Conservation (phyloP, 2,329 filamentous ascomycete species). For the Hymenoscyphus repandus region DNA sequence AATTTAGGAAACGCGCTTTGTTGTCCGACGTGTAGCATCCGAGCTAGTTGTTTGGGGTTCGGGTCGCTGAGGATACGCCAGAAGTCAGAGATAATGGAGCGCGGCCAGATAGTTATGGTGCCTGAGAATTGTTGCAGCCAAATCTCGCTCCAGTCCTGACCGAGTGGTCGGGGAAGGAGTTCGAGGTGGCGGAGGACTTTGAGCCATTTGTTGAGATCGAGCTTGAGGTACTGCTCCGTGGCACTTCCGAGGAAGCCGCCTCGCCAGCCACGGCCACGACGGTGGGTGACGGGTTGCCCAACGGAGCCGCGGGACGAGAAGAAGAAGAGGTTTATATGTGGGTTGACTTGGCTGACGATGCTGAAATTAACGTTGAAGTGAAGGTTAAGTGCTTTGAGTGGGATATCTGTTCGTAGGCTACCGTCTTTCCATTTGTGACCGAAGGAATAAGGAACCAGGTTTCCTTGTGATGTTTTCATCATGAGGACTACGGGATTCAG, state of each 20-base stretch:
- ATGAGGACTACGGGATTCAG: conserved; percentile 92
- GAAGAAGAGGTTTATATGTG: conserved; percentile 98
- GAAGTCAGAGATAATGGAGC: conserved; percentile 73
- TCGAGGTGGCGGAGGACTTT: conserved; percentile 91
- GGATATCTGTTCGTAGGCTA: conserved; percentile 88
- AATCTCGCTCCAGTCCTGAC: conserved; percentile 94
- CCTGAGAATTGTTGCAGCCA: conserved; percentile 95
- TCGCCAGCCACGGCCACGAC: conserved; percentile 88
- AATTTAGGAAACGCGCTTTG: conserved; percentile 87
- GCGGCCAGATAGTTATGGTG: conserved; percentile 95
- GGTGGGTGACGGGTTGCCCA: conserved; percentile 88
- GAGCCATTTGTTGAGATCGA: conserved; percentile 96
- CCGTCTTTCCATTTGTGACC: conserved; percentile 99
- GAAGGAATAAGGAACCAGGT: conserved; percentile 84
- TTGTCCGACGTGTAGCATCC: conserved; percentile 88
- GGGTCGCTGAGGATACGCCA: conserved; percentile 83
- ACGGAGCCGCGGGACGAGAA: conserved; percentile 91
- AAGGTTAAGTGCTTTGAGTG: conserved; percentile 85
- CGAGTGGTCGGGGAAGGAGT: conserved; percentile 80
- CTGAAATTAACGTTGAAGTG: conserved; percentile 99
- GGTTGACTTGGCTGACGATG: conserved; percentile 84
- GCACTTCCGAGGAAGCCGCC: conserved; percentile 92
- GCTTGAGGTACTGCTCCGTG: conserved; percentile 89
- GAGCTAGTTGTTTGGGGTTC: conserved; percentile 64
- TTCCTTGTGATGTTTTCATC: conserved; percentile 75